phyloP scores from a whole-genome alignment of 768 basidiomycete species.

The Mycena haematopus region DNA sequence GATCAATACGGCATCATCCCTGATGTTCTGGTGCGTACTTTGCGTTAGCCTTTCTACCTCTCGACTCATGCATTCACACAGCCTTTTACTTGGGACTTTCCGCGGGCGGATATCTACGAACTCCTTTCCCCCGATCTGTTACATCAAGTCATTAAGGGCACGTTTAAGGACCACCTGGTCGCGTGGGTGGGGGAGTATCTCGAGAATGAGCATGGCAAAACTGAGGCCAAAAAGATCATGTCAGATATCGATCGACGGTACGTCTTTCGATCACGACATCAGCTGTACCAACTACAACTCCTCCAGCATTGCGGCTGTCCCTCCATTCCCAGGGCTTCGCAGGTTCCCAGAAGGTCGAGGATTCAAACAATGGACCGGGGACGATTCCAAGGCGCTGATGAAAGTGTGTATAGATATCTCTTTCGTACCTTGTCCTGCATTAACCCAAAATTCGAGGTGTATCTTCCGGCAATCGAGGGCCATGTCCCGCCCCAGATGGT shows the following conservation, averaged over 20 bases:
- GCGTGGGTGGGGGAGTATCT: constrained; percentile 40
- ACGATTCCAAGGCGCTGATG: constrained; percentile 47
- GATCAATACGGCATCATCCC: constrained; percentile 40
- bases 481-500: constrained; percentile 30
- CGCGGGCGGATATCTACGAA: constrained; percentile 43
- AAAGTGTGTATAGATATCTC: constrained; percentile 34
- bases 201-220: constrained; percentile 21
- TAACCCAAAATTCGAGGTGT: constrained; percentile 25
- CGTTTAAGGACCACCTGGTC: constrained; percentile 43
- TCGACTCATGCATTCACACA: constrained; percentile 29
- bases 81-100: constrained; percentile 44
- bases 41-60: background rate
- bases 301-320: constrained; percentile 37
- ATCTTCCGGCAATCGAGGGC: background rate
- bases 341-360: constrained; percentile 38
- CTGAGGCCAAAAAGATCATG: constrained; percentile 33
- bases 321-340: constrained; percentile 35
- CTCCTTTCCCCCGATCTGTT: constrained; percentile 40
- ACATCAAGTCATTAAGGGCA: constrained; percentile 36
- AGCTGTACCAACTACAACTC: background rate
- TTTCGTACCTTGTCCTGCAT: background rate
- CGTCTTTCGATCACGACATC: background rate
- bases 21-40: constrained; percentile 39
- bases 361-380: constrained; percentile 47
- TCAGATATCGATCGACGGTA: constrained; percentile 39